phyloP scores from a whole-genome alignment of 2,329 filamentous ascomycete species.

The Septoria linicola region DNA sequence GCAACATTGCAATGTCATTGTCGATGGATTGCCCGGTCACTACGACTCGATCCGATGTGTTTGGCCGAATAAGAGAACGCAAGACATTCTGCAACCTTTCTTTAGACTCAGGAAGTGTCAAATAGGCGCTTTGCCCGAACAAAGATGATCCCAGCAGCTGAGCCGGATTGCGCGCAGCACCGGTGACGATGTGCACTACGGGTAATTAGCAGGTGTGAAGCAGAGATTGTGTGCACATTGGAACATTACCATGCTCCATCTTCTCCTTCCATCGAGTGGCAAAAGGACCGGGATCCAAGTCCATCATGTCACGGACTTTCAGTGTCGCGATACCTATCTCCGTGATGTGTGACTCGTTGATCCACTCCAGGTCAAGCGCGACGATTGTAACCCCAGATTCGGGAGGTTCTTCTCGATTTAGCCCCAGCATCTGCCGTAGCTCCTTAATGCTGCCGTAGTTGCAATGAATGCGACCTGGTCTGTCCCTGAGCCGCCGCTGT shows the following conservation, averaged over 20 bases:
- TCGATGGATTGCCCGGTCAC: constrained; percentile 9
- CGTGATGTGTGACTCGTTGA: not conserved
- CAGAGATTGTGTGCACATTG: not conserved
- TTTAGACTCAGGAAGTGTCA: not conserved
- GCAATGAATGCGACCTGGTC: not conserved
- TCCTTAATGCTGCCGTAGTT: not conserved
- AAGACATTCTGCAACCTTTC: not conserved
- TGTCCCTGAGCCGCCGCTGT: not conserved
- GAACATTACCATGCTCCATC: constrained; percentile 16
- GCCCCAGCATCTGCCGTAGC: not conserved
- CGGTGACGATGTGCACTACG: constrained; percentile 11
- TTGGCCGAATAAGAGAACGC: not conserved
- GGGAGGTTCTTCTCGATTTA: not conserved
- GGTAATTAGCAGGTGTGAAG: not conserved
- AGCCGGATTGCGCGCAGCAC: not conserved
- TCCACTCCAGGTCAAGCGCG: constrained; percentile 16
- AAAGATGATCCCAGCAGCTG: not conserved
- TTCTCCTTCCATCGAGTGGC: constrained; percentile 3
- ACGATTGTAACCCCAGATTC: constrained; percentile 12
- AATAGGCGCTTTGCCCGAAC: constrained; percentile 1
- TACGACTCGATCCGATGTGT: not conserved
- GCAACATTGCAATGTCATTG: not conserved
- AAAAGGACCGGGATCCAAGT: constrained; percentile 1
- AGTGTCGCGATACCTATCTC: constrained; percentile 15
- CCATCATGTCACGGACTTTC: constrained; percentile 1